Percentiles rank a stretch among this genome's conserved stretches.
phyloP scores from a whole-genome alignment of 2,329 filamentous ascomycete genomes.

The Fusarium sp. region DNA sequence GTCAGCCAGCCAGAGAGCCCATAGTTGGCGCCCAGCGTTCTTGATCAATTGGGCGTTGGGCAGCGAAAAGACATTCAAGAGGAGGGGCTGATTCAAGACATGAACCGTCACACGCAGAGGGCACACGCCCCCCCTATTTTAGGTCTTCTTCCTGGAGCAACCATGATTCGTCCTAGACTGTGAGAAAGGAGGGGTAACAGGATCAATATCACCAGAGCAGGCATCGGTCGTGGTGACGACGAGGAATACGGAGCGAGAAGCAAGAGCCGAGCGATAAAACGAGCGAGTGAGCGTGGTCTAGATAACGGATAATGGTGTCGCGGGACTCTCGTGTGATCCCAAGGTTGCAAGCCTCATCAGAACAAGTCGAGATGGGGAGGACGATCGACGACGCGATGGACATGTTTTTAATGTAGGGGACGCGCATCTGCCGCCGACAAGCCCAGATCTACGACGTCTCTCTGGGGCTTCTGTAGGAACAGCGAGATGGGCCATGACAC shows the following conservation, averaged over 20 bases:
- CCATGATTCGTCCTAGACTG: constrained; percentile 21
- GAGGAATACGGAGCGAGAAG: not conserved
- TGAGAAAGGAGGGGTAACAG: constrained; percentile 13
- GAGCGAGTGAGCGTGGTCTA: constrained; percentile 3
- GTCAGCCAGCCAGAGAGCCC: constrained; percentile 9
- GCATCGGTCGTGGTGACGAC: not conserved
- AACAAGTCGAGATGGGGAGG: constrained; percentile 32
- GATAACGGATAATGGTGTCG: constrained; percentile 24
- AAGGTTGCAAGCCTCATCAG: constrained; percentile 1
- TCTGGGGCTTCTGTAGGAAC: constrained; percentile 36
- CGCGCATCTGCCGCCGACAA: constrained; percentile 44
- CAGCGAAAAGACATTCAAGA: constrained; percentile 30
- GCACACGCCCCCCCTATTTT: constrained; percentile 36
- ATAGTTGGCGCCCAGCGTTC: constrained; percentile 24
- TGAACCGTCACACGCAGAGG: constrained; percentile 38
- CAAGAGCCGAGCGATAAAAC: constrained; percentile 11
- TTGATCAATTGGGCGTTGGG: constrained; percentile 40
- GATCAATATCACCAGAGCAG: constrained; percentile 19
- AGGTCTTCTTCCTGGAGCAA: constrained; percentile 18
- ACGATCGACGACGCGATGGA: constrained; percentile 28
- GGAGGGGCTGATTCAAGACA: constrained; percentile 42
- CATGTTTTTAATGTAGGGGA: constrained; percentile 34
- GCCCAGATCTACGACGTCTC: constrained; percentile 30
- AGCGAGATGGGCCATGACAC: constrained; percentile 28
- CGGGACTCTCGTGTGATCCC: constrained; percentile 27